Conservation (phyloP, 2,329 filamentous ascomycete genomes). For the Monosporascus sp. region DNA sequence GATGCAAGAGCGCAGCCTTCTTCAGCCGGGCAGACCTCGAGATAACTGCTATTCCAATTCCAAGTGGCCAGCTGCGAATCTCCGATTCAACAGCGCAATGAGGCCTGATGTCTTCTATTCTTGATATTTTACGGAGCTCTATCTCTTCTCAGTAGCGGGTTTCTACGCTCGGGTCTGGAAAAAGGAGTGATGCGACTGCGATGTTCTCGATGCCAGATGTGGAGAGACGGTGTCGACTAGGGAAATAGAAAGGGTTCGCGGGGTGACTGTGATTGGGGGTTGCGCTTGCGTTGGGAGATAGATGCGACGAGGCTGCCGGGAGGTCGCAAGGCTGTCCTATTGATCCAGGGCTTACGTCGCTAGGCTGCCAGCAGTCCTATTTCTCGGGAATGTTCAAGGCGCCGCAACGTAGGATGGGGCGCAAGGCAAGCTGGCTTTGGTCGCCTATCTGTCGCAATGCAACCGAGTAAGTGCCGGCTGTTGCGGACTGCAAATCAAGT, state of each 20-base stretch:
- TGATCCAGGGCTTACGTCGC: neutral
- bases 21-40: slow-evolving; percentile 2
- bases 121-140: neutral
- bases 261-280: neutral
- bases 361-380: neutral
- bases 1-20: slow-evolving; percentile 2
- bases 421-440: neutral
- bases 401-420: neutral
- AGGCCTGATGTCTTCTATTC: neutral
- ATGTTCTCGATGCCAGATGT: neutral
- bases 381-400: neutral
- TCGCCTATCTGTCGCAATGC: neutral
- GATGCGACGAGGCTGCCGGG: neutral
- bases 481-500: neutral
- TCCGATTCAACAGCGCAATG: neutral
- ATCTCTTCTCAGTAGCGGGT: neutral
- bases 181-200: neutral
- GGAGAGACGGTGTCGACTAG: neutral
- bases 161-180: neutral
- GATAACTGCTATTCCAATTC: neutral
- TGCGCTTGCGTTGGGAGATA: neutral
- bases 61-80: neutral
- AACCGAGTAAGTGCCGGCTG: neutral
- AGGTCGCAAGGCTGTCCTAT: neutral
- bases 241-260: neutral